Conservation (phyloP, 2,329 filamentous ascomycete genomes). For the Coniella vitis region DNA sequence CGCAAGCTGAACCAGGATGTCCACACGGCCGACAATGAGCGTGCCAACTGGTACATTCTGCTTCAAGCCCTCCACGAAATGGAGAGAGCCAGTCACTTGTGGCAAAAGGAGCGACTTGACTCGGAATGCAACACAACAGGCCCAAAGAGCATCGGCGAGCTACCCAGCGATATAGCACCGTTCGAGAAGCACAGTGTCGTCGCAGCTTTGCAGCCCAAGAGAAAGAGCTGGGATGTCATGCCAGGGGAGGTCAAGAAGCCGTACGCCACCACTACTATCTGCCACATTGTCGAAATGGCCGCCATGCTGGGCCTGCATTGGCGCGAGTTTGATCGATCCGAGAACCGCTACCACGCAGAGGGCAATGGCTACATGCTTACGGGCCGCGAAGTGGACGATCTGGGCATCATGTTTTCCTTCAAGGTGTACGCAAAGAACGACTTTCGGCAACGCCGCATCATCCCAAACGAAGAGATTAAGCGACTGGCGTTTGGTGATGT, state of each 20-base stretch:
- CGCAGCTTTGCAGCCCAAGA: conserved; percentile 38
- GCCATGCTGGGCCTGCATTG: conserved; percentile 50
- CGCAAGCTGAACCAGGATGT: conserved; percentile 28
- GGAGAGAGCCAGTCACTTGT: conserved; percentile 40
- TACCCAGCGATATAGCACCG: conserved; percentile 20
- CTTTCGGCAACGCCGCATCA: conserved; percentile 44
- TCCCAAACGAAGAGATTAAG: conserved; percentile 47
- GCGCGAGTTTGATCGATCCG: conserved; percentile 48
- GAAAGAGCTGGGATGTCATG: conserved; percentile 47
- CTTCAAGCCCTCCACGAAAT: conserved; percentile 44
- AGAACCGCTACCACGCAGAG: conserved; percentile 46
- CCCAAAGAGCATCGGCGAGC: conserved; percentile 2
- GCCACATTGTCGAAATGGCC: conserved; percentile 47
- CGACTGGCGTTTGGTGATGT: conserved; percentile 49
- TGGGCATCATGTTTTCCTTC: conserved; percentile 50
- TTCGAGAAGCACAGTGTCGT: conserved; percentile 32
- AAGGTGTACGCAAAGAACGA: conserved; percentile 41
- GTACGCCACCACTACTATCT: conserved; percentile 49
- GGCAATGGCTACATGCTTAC: conserved; percentile 48
- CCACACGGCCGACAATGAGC: conserved; percentile 50
- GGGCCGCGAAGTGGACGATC: conserved; percentile 38
- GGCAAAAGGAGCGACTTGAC: conserved; percentile 32
- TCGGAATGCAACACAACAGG: conserved; percentile 18
- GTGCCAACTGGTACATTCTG: conserved; percentile 47
- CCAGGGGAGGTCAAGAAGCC: conserved; percentile 39